A percentile compares a stretch with the other conserved stretches of the same genome.
phyloP scores from a whole-genome alignment of 2,329 filamentous ascomycete species.

The Phoma sp. region DNA sequence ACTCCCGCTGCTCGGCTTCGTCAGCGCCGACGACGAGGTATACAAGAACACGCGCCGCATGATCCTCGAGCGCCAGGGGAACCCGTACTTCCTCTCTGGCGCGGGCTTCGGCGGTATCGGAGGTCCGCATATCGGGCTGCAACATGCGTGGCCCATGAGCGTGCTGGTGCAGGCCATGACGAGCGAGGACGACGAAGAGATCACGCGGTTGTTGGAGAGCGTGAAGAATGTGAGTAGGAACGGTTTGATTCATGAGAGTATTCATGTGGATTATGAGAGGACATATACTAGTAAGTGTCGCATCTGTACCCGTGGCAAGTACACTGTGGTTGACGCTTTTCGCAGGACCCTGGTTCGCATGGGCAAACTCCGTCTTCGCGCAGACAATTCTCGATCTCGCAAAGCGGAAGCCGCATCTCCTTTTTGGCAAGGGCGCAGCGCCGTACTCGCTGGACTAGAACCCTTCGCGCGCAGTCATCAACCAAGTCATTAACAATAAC shows the following conservation, averaged over 20 bases:
- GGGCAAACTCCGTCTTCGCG: constrained; percentile 97
- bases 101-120: constrained; percentile 84
- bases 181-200: constrained; percentile 81
- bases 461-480: neutral
- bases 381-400: constrained; percentile 90
- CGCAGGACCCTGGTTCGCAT: constrained; percentile 86
- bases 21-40: constrained; percentile 66
- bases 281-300: constrained; percentile 74
- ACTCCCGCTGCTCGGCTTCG: constrained; percentile 78
- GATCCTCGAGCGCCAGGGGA: constrained; percentile 74
- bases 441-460: constrained; percentile 29
- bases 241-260: constrained; percentile 89
- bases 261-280: constrained; percentile 74
- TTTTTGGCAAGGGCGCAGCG: constrained; percentile 72
- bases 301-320: neutral
- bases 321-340: too few species aligned
- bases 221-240: constrained; percentile 78
- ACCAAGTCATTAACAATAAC: neutral
- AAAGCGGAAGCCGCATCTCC: constrained; percentile 82
- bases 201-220: constrained; percentile 70
- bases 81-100: constrained; percentile 87
- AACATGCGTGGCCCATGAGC: constrained; percentile 97
- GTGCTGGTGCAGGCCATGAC: constrained; percentile 91
- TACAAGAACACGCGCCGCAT: constrained; percentile 91
- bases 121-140: constrained; percentile 80